These are phyloP conservation scores for Rhodotorula diobovata DNA, from an alignment of 768 basidiomycete species.

Conservation along the genomic window DNA sequence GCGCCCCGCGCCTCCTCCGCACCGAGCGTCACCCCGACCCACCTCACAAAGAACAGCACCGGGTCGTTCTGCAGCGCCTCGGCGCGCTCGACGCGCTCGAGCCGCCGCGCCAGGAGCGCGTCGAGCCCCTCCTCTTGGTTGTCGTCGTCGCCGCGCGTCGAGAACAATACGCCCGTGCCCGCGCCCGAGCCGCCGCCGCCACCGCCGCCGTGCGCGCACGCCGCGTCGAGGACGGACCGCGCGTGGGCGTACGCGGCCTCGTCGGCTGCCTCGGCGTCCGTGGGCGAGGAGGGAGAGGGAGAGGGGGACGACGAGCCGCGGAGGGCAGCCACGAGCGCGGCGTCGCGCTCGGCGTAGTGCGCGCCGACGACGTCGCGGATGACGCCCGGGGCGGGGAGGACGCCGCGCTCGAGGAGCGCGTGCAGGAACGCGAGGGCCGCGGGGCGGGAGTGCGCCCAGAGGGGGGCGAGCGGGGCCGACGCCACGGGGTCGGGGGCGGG, in stretches of 20 bases:
- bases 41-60: constrained; percentile 2
- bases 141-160: not conserved
- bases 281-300: no score
- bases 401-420: not conserved
- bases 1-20: no score
- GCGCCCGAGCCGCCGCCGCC: no score
- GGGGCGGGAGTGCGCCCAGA: not conserved
- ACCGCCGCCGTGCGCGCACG: constrained; percentile 1
- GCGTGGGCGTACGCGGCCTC: constrained; percentile 24
- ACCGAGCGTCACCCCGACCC: not conserved
- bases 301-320: no score
- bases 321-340: not conserved
- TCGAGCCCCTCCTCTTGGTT: constrained; percentile 20
- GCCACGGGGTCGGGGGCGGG: not conserved
- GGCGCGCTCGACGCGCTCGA: constrained; percentile 18
- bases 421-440: not conserved
- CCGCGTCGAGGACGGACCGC: constrained; percentile 15
- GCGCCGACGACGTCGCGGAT: not conserved
- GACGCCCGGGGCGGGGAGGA: not conserved
- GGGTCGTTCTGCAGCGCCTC: constrained; percentile 13
- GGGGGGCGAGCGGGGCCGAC: not conserved
- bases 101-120: constrained; percentile 4
- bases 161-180: no score
- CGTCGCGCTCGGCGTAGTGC: constrained; percentile 1
- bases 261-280: not conserved